These are phyloP conservation scores for Voacanga thouarsii DNA, from an alignment of 257 asterid species.

Conservation along the genomic window DNA sequence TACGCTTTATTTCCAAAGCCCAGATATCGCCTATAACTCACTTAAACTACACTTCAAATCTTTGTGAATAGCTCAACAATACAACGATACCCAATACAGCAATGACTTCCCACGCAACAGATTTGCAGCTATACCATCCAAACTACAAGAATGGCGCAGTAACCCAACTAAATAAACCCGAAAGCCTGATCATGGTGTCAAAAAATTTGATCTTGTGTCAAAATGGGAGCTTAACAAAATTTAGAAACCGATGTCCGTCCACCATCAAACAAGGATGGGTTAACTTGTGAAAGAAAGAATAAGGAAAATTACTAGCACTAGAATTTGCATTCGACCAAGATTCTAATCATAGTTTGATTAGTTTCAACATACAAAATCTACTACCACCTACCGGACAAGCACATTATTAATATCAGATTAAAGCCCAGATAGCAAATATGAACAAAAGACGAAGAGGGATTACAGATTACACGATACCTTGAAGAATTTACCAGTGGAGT, in stretches of 20 bases:
- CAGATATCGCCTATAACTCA: not conserved
- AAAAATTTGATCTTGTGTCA: not conserved
- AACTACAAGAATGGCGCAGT: not conserved
- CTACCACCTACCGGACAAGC: too few relatives aligned
- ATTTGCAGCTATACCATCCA: not conserved
- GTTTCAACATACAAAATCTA: not conserved
- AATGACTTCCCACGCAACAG: not conserved
- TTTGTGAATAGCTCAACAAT: not conserved
- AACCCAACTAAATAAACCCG: not conserved
- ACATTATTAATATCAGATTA: not conserved
- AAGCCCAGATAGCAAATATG: not conserved
- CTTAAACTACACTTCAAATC: not conserved
- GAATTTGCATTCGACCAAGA: not conserved
- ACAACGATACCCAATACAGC: not conserved
- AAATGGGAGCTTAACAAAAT: not conserved
- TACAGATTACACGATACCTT: conserved; percentile 39
- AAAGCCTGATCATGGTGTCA: not conserved
- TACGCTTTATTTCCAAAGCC: not conserved
- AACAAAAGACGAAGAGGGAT: not conserved
- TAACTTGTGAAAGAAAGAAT: not conserved
- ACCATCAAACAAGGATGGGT: not conserved
- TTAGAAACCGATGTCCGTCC: not conserved
- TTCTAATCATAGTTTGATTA: not conserved
- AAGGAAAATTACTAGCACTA: not conserved
- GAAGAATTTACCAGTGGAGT: conserved; percentile 86